A percentile compares a stretch with the other conserved stretches of the same genome.
phyloP scores from a whole-genome alignment of 495 filamentous ascomycete genomes.

The Penicillium cinerascens region DNA sequence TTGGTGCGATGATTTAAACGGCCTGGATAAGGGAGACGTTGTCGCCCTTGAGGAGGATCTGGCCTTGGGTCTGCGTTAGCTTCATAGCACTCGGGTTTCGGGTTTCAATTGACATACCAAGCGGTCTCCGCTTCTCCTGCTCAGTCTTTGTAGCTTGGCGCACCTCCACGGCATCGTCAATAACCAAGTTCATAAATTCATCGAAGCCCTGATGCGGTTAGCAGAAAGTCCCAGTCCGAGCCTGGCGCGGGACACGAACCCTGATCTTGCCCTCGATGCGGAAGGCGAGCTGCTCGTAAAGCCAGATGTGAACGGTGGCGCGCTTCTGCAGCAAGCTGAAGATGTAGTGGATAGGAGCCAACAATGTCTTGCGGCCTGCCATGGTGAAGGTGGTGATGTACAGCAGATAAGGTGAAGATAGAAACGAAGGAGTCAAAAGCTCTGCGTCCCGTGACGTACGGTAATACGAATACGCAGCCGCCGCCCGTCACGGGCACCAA shows the following conservation, averaged over 20 bases:
- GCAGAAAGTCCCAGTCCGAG: background rate
- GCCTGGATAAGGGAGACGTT: slow-evolving; percentile 94
- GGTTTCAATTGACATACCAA: slow-evolving; percentile 57
- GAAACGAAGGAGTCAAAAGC: slow-evolving; percentile 9
- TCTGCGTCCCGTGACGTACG: slow-evolving; percentile 26
- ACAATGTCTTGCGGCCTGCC: slow-evolving; percentile 84
- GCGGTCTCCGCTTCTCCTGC: slow-evolving; percentile 69
- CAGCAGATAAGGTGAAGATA: background rate
- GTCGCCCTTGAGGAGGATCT: slow-evolving; percentile 95
- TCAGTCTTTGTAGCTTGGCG: slow-evolving; percentile 78
- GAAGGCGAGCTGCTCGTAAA: slow-evolving; percentile 91
- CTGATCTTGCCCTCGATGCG: slow-evolving; percentile 94
- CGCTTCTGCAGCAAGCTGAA: slow-evolving; percentile 93
- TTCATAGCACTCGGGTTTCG: slow-evolving; percentile 12
- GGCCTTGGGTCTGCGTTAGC: slow-evolving; percentile 52
- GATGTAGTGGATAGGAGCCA: slow-evolving; percentile 97
- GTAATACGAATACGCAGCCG: slow-evolving; percentile 22
- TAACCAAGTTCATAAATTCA: slow-evolving; percentile 98
- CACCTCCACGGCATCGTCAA: slow-evolving; percentile 94
- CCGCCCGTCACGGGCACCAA: slow-evolving; percentile 28
- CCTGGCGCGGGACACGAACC: slow-evolving; percentile 40
- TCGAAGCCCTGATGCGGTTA: slow-evolving; percentile 70
- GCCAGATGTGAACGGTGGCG: slow-evolving; percentile 86
- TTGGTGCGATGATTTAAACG: slow-evolving; percentile 37
- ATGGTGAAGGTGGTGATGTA: slow-evolving; percentile 45